These are phyloP conservation scores for Acer saccharum DNA, from an alignment of 345 rosid species.

Conservation along the genomic window DNA sequence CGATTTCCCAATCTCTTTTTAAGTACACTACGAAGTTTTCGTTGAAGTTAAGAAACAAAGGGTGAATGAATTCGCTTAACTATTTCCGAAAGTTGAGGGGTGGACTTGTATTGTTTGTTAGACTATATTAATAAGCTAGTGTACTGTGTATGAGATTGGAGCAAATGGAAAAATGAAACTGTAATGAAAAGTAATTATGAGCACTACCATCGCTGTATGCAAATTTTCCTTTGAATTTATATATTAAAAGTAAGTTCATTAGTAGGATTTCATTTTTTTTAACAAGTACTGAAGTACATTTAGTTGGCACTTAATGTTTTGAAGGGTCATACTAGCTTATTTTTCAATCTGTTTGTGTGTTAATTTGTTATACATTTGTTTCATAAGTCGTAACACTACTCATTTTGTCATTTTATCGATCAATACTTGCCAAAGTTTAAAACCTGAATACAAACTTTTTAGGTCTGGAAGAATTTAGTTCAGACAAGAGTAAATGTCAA, in stretches of 20 bases:
- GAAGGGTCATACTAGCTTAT: neutral
- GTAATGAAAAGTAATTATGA: no score
- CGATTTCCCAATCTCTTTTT: neutral
- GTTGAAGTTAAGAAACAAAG: neutral
- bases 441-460: conserved; percentile 20
- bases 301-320: neutral
- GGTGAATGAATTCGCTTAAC: neutral
- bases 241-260: no score
- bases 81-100: neutral
- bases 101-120: neutral
- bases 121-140: no score
- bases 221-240: no score
- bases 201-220: no score
- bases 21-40: neutral
- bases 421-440: neutral
- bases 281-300: no score
- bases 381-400: no score
- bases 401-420: neutral
- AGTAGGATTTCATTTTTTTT: no score
- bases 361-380: no score
- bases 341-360: neutral
- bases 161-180: no score
- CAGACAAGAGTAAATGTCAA: conserved; percentile 93
- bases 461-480: conserved; percentile 85
- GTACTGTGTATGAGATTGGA: no score